Conservation (phyloP, 257 asterid species). For the Capsicum rhomboideum region DNA sequence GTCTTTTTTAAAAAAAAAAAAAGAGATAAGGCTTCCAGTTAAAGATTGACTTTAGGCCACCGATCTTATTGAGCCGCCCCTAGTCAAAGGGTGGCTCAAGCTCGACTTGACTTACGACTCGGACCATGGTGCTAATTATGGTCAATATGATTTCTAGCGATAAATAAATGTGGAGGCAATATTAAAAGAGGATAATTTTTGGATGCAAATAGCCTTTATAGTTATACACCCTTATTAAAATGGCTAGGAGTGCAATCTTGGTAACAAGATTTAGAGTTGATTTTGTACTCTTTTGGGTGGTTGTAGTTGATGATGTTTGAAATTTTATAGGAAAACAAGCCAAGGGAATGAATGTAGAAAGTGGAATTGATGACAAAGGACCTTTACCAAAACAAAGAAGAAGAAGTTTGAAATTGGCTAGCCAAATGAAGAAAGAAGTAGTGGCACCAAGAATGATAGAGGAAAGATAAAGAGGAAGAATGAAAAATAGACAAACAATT, state of each 20-base stretch:
- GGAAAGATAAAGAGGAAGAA: constrained; percentile 43
- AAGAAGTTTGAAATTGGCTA: constrained; percentile 36
- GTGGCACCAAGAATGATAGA: constrained; percentile 38
- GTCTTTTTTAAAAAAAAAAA: too few relatives aligned
- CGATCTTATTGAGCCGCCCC: too few relatives aligned
- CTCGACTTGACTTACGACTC: neutral
- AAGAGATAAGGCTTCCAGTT: too few relatives aligned
- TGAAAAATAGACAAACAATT: constrained; percentile 22
- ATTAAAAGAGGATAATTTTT: constrained; percentile 10
- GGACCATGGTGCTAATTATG: neutral
- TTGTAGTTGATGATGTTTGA: neutral
- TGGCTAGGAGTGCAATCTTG: constrained; percentile 10
- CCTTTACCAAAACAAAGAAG: constrained; percentile 39
- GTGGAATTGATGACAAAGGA: constrained; percentile 28
- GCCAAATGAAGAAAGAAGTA: constrained; percentile 54
- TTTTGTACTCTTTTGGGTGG: neutral
- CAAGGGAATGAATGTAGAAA: constrained; percentile 30
- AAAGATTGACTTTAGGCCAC: too few relatives aligned
- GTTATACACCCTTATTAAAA: neutral
- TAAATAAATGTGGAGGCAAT: neutral
- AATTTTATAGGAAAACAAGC: constrained; percentile 51
- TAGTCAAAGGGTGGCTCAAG: constrained; percentile 39
- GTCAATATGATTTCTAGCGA: neutral
- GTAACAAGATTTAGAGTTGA: constrained; percentile 3
- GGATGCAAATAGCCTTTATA: constrained; percentile 14